These are phyloP conservation scores for Rugonectria rugulosa DNA, from an alignment of 2,329 filamentous ascomycete genomes.

Conservation along the genomic window DNA sequence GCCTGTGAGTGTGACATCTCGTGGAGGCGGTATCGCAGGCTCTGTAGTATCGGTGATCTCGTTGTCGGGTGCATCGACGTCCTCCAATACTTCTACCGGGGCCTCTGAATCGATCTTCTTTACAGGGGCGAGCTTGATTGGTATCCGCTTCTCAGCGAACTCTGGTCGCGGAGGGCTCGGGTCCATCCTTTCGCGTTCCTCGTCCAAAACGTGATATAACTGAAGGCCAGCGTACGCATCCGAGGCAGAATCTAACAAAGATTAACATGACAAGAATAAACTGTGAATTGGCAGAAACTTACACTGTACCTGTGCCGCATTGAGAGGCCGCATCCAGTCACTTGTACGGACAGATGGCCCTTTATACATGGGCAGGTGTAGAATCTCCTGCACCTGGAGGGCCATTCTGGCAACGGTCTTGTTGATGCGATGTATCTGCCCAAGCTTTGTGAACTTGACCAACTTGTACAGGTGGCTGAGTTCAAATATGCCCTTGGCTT, in stretches of 20 bases:
- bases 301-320: conserved; percentile 73
- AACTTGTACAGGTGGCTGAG: conserved; percentile 83
- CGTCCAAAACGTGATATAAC: conserved; percentile 75
- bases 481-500: conserved; percentile 76
- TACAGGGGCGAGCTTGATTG: conserved; percentile 61
- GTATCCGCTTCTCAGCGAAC: conserved; percentile 70
- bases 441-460: conserved; percentile 68
- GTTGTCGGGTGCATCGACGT: conserved; percentile 14
- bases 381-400: conserved; percentile 72
- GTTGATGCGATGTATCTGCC: conserved; percentile 66
- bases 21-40: neutral
- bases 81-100: neutral
- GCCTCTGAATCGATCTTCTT: conserved; percentile 11
- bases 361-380: conserved; percentile 80
- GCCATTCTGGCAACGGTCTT: conserved; percentile 72
- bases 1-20: neutral
- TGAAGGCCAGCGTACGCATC: conserved; percentile 84
- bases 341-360: conserved; percentile 72
- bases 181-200: conserved; percentile 68
- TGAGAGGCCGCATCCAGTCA: conserved; percentile 74
- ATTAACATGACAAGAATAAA: conserved; percentile 2
- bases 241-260: conserved; percentile 72
- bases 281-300: conserved; percentile 45
- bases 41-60: conserved; percentile 1
- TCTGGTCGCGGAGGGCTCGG: conserved; percentile 76